Conservation (phyloP, 179 eudicot species). For the Monotropa hypopitys region DNA sequence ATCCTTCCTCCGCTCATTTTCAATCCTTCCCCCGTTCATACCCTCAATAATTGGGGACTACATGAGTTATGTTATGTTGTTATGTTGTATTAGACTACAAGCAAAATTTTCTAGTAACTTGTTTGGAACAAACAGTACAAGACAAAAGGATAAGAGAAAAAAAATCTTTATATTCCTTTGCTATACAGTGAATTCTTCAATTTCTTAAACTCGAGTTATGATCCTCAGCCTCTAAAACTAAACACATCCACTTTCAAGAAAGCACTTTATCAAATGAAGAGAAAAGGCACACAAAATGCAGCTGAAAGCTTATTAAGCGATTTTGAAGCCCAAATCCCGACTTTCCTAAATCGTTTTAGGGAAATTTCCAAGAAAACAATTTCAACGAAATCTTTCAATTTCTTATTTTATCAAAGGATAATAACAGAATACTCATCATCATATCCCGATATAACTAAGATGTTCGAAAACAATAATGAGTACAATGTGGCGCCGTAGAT, state of each 20-base stretch:
- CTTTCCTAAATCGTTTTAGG: too few species aligned
- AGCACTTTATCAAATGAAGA: conserved; percentile 1
- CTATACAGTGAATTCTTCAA: not conserved
- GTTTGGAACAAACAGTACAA: not conserved
- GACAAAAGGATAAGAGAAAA: not conserved
- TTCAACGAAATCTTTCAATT: too few species aligned
- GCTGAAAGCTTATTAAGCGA: too few species aligned
- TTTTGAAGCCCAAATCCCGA: too few species aligned
- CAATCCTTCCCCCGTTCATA: too few species aligned
- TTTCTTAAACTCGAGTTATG: not conserved
- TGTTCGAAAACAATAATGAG: not conserved
- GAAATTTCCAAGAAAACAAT: too few species aligned
- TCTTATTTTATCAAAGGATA: not conserved
- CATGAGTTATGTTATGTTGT: too few species aligned
- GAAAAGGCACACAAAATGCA: not conserved
- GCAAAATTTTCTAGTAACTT: not conserved
- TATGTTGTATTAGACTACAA: too few species aligned
- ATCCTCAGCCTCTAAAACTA: not conserved
- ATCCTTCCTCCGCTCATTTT: too few species aligned
- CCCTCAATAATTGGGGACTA: too few species aligned
- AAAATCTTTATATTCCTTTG: conserved; percentile 1
- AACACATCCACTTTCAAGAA: conserved; percentile 1
- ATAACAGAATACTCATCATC: not conserved
- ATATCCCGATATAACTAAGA: not conserved
- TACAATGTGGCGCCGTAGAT: not conserved